A percentile compares a stretch with the other conserved stretches of the same genome.
Conservation (phyloP, 1,284 basidiomycete genomes). For the Mycosarcoma maydis region DNA sequence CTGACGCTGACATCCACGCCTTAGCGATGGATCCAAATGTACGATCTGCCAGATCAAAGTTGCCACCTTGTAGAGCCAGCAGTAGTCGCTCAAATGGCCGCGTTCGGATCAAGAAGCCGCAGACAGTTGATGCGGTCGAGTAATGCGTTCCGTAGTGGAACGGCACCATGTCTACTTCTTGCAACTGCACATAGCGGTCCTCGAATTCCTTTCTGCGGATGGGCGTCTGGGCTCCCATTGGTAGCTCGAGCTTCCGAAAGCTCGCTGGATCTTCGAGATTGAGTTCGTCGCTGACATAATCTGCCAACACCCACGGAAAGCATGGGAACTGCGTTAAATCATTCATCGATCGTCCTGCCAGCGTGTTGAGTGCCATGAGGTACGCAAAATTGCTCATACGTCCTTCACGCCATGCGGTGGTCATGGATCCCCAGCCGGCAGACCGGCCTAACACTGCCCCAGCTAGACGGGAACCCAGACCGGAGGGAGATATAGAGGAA, state of each 20-base stretch:
- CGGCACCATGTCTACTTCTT: slow-evolving; percentile 78
- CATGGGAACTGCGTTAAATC: slow-evolving; percentile 94
- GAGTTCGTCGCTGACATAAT: slow-evolving; percentile 80
- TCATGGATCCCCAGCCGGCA: slow-evolving; percentile 52
- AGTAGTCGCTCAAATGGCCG: slow-evolving; percentile 72
- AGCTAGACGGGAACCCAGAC: slow-evolving; percentile 45
- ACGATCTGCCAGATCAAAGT: slow-evolving; percentile 94
- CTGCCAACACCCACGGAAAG: slow-evolving; percentile 87
- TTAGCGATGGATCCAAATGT: slow-evolving; percentile 79
- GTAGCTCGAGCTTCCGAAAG: slow-evolving; percentile 82
- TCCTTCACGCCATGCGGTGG: slow-evolving; percentile 60
- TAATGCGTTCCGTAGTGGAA: slow-evolving; percentile 79
- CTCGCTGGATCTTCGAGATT: slow-evolving; percentile 76
- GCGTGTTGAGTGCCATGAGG: slow-evolving; percentile 65
- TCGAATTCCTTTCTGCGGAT: slow-evolving; percentile 70
- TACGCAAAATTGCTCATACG: slow-evolving; percentile 66
- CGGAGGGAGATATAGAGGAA: slow-evolving; percentile 14
- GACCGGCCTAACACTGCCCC: slow-evolving; percentile 53
- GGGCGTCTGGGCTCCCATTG: slow-evolving; percentile 89
- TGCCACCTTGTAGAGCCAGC: slow-evolving; percentile 69
- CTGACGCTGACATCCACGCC: slow-evolving; percentile 85
- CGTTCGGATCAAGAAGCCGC: slow-evolving; percentile 89
- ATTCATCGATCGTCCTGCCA: slow-evolving; percentile 65
- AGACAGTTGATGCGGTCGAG: slow-evolving; percentile 95
- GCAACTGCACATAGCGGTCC: slow-evolving; percentile 77